Evolutionary conservation across 2,329 filamentous ascomycete genomes (phyloP).

Genomic region (Botrytis galanthina): DNA sequence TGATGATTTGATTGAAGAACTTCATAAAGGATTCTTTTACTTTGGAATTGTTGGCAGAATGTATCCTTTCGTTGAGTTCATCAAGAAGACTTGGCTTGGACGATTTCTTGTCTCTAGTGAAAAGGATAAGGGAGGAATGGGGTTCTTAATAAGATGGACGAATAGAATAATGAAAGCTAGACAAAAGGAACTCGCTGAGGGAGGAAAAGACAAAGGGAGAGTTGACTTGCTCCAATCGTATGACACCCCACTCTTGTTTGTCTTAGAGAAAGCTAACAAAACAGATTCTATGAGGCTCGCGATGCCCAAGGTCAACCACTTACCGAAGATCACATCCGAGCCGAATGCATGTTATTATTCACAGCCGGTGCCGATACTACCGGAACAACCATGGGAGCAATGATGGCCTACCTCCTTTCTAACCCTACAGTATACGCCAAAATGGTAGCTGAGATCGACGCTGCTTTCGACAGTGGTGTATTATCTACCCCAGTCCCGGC

Average conservation of each 20-base stretch:
- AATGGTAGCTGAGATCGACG: conserved; percentile 13
- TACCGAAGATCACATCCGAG: conserved; percentile 14
- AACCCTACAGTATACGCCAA: conserved; percentile 6
- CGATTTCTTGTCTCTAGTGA: conserved; percentile 54
- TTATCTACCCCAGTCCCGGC: conserved; percentile 2
- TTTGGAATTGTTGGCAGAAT: conserved; percentile 47
- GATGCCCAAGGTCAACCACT: neutral
- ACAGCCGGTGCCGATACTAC: conserved; percentile 17
- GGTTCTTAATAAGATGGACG: conserved; percentile 56
- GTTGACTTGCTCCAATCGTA: conserved; percentile 55
- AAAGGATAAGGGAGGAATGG: conserved; percentile 53
- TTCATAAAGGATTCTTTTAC: conserved; percentile 44
- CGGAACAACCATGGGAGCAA: conserved; percentile 15
- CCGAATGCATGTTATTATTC: conserved; percentile 14
- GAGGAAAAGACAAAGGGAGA: conserved; percentile 45
- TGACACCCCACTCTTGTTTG: neutral
- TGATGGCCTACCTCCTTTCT: conserved; percentile 11
- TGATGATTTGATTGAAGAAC: conserved; percentile 52
- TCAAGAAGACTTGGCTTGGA: conserved; percentile 52
- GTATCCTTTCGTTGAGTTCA: conserved; percentile 53
- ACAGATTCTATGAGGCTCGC: conserved; percentile 15
- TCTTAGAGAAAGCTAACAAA: neutral
- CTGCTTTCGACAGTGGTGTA: neutral
- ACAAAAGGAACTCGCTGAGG: conserved; percentile 46
- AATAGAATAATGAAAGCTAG: conserved; percentile 52